phyloP scores from a whole-genome alignment of 2,329 filamentous ascomycete genomes.

The Diplodia mutila region DNA sequence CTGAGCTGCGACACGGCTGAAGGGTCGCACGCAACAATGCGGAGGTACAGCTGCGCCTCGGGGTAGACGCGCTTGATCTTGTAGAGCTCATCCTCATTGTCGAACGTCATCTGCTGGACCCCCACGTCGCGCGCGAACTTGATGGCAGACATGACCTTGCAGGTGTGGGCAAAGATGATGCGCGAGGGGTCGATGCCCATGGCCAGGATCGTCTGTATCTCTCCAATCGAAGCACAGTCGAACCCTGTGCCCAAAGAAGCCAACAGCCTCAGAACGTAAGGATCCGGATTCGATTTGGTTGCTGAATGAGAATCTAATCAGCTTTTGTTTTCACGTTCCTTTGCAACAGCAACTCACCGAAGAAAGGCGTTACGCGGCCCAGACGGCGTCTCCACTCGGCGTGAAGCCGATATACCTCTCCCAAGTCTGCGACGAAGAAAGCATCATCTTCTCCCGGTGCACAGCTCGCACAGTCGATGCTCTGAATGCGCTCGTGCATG shows the following conservation, averaged over 20 bases:
- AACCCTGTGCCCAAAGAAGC: slow-evolving; percentile 86
- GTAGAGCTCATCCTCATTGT: slow-evolving; percentile 91
- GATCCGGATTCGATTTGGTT: slow-evolving; percentile 94
- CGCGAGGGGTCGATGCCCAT: slow-evolving; percentile 79
- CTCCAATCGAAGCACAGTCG: slow-evolving; percentile 91
- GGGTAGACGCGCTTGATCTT: slow-evolving; percentile 90
- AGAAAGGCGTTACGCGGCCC: slow-evolving; percentile 86
- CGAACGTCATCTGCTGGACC: slow-evolving; percentile 95
- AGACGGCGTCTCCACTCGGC: slow-evolving; percentile 92
- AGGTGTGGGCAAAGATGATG: slow-evolving; percentile 95
- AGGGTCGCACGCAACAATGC: slow-evolving; percentile 90
- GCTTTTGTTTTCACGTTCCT: background rate
- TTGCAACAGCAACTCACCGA: slow-evolving; percentile 62
- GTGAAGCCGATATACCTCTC: slow-evolving; percentile 94
- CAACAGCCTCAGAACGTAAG: slow-evolving; percentile 79
- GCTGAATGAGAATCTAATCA: slow-evolving; percentile 53
- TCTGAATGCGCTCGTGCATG: slow-evolving; percentile 76
- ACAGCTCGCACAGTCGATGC: slow-evolving; percentile 79
- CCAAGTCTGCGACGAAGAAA: slow-evolving; percentile 93
- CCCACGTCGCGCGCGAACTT: slow-evolving; percentile 77
- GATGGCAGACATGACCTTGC: slow-evolving; percentile 95
- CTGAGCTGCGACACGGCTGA: slow-evolving; percentile 87
- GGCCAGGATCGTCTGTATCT: slow-evolving; percentile 84
- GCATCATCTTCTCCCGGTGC: slow-evolving; percentile 88
- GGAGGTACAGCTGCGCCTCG: slow-evolving; percentile 81